Evolutionary conservation across 371 early-diverging fungal species (phyloP), one percentile per base, ranked within the genome.

Genomic region (Batrachochytrium dendrobatidis): DNA sequence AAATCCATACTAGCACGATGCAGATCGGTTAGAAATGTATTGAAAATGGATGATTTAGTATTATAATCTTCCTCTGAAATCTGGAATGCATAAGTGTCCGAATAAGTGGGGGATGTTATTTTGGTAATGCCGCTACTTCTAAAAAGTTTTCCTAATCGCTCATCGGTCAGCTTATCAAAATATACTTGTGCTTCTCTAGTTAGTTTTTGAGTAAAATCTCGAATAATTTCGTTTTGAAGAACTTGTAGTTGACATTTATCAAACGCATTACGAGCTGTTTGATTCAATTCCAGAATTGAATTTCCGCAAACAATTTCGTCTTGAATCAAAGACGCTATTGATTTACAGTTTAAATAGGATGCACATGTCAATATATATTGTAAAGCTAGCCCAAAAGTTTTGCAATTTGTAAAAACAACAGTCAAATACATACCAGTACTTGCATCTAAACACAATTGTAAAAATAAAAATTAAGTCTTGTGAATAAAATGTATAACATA

Each of bases 101-200:
- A 55, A 1, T 66, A 72, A 1, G 64, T 58, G 4, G 52, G 34
- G 6, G 69, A 64, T 17, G 61, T 58, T 1, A 74, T 53, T 8
- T 64, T 64, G 29, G 71, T 56, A 10, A 51, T 50, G 0, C 71
- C 73, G 34, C 67, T 65, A 10, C 59, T 35, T 34, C 65, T 62
- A 53, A 77, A 78, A 33, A 78, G 62, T 22, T 71, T 53, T 2
- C 78, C 81, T 12, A 62, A 68, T 10, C 77, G 62, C 59, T 80
- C 81, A 50, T 80, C 81, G 4, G 65, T 48, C 3, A 80, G 66
- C 20, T 56, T 62, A 28, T 68, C 74, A 56, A 64, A 69, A 52
- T 67, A 67, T 2, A 29, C 45, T 46, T 65, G 61, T 1, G 72
- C 69, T 18, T 60, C 51, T 5, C 56, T 48, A 8, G 74, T 22